These are phyloP conservation scores for Metarhizium anisopliae DNA, from an alignment of 2,329 filamentous ascomycete genomes.

Conservation along the genomic window DNA sequence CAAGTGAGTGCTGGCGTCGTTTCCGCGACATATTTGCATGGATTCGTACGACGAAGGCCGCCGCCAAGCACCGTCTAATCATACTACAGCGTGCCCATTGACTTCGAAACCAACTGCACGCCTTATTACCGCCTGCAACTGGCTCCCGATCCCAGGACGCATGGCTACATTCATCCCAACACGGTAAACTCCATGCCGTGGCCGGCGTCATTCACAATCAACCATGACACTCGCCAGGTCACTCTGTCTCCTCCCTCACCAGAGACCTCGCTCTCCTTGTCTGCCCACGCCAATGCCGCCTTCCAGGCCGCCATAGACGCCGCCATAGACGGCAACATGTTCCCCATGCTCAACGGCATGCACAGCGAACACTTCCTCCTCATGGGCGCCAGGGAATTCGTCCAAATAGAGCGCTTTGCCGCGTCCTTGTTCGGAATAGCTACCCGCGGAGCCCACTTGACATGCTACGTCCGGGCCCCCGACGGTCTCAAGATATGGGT, in stretches of 20 bases:
- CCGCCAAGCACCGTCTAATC: conserved; percentile 4
- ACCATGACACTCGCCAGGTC: conserved; percentile 22
- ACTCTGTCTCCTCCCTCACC: conserved; percentile 19
- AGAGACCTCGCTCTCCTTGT: conserved; percentile 15
- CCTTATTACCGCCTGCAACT: conserved; percentile 38
- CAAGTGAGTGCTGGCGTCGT: conserved; percentile 26
- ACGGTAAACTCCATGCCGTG: conserved; percentile 39
- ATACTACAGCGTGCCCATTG: conserved; percentile 34
- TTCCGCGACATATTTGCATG: neutral
- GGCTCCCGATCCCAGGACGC: conserved; percentile 33
- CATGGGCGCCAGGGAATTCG: conserved; percentile 25
- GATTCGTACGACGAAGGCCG: neutral
- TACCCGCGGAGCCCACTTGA: conserved; percentile 58
- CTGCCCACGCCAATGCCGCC: conserved; percentile 25
- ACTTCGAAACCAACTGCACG: conserved; percentile 26
- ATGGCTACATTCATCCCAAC: conserved; percentile 39
- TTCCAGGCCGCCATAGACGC: conserved; percentile 30
- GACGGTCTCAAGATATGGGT: conserved; percentile 60
- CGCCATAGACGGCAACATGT: conserved; percentile 25
- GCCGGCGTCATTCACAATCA: conserved; percentile 29
- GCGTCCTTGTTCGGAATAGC: conserved; percentile 58
- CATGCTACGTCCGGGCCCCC: conserved; percentile 40
- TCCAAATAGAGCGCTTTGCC: conserved; percentile 51
- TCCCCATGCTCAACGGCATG: conserved; percentile 27
- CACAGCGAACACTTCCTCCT: conserved; percentile 36